Evolutionary conservation across 2,329 filamentous ascomycete species (phyloP), one percentile per base, ranked within the genome.

Genomic region (Aurifilum marmelostoma): DNA sequence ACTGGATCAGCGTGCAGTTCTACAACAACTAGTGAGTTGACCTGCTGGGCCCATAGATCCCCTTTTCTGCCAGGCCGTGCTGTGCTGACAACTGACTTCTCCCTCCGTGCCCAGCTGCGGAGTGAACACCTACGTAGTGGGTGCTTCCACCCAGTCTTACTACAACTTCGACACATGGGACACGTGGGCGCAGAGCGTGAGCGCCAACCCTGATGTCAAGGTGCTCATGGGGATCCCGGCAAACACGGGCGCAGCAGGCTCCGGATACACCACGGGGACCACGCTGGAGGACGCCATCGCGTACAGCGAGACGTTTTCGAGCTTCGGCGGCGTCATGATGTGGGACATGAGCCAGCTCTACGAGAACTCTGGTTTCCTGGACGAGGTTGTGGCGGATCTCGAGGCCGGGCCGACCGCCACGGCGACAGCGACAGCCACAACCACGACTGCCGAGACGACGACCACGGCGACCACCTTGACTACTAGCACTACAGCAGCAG

Each of bases 241-340:
- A 43, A 84, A 82, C 72, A 78, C 80, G 0, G 82, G 80, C 8
- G 88, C 86, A 2, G 86, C 86, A 2, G 86, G 87, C 6, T 80
- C 79, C 3, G 89, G 89, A 2, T 92, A 91, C 75, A 75, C 83
- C 16, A 74, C 78, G 9, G 82, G 83, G 2, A 73, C 73, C n/a
- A 76, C 81, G 29, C 80, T 91, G 52, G 78, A 75, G 27, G 75
- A 79, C 6, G 81, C 89, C 41, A 83, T 91, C 71, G 68, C 81
- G 43, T 90, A 87, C 74, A 82, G 79, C 59, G 84, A 84, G 77
- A 76, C 78, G 54, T 91, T 85, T 74, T 77, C 80, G 3, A 89
- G 84, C 77, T 91, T 91, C 73, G 89, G 88, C 9, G 89, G 89
- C 39, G 83, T 89, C 37, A 91, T 91, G 89, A 82, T 91, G 79